These are phyloP conservation scores for Lepidium sativum DNA, from an alignment of 345 rosid genomes.

Conservation along the genomic window DNA sequence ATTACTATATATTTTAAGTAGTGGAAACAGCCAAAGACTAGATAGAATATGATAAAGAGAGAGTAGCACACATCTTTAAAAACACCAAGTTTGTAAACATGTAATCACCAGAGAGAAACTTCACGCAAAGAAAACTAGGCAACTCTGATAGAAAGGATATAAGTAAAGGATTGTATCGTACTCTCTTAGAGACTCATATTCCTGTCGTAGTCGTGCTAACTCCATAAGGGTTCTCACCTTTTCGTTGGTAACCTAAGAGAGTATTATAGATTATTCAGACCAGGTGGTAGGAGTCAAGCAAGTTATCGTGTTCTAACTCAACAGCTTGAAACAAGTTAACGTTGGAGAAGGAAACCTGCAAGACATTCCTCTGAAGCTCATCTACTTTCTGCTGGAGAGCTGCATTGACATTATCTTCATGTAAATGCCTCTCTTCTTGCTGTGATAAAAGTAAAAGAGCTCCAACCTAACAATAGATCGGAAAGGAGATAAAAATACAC, in stretches of 20 bases:
- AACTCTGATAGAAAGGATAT: background rate
- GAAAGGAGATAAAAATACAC: background rate
- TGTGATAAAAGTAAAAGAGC: conserved; percentile 82
- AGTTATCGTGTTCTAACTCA: background rate
- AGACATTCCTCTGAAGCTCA: conserved; percentile 84
- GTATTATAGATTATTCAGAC: conserved; percentile 7
- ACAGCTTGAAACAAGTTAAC: background rate
- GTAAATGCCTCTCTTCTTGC: conserved; percentile 89
- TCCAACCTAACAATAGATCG: conserved; percentile 49
- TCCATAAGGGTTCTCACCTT: conserved; percentile 95
- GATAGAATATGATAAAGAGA: background rate
- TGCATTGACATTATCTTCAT: conserved; percentile 74
- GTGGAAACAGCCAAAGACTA: background rate
- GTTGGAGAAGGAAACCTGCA: conserved; percentile 44
- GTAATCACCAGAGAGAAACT: background rate
- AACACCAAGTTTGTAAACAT: background rate
- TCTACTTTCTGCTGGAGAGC: conserved; percentile 82
- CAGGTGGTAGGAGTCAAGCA: background rate
- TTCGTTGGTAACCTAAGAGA: conserved; percentile 76
- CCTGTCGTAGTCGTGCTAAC: conserved; percentile 72
- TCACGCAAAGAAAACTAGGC: background rate
- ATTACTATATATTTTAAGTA: background rate
- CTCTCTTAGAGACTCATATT: conserved; percentile 60
- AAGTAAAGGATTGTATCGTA: conserved; percentile 21
- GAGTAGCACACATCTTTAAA: background rate